Base-by-base conservation (phyloP, 106 monocot species). In the Triglochin maritima region DNA sequence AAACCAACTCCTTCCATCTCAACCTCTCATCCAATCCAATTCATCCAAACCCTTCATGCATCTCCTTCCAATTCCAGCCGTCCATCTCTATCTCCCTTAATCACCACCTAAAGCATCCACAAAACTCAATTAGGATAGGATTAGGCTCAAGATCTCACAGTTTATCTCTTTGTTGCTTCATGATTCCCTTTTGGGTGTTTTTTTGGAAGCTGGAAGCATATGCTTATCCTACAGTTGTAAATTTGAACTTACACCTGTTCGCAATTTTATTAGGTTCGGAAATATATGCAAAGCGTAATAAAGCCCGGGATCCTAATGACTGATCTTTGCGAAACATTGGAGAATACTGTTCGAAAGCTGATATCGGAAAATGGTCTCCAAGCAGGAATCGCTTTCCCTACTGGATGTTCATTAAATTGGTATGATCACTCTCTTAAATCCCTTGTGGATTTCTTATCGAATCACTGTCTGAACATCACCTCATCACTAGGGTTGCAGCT, bases 371-470 rank as follows among this genome's bases (percentile, higher is more conserved):
- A 86, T 80, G 96, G 96, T 44, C 88, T 96, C 46, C 76, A 96
- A 77, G 87, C 96, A 52, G 96, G 96, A 69, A 96, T 96, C 80
- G 96, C 96, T 16, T 96, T 96, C 78, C 96, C 96, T 13, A 96
- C 96, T 52, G 96, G 96, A 61, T 96, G 96, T 65, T 96, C 96
- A 57, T 73, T 96, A 70, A 96, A 96, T 79, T 96, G 91, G 96
- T 96, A 84, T 62, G 51, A 10, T 57, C 64, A 45, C 12, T 14
- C 9, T 13, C 3, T 15, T 7, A 10, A 42, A 51, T 4, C 55
- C 17, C 2, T 75, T 42, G 7, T 52, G 69, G 9, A 44, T 65
- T 13, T n/a, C 12, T 50, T 14, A 63, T 14, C 47, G 11, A 4
- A 4, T 9, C 12, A 44, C 10, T 59, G 13, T 15, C 42, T 6